These are phyloP conservation scores for Wilcoxina mikolae DNA, from an alignment of 495 filamentous ascomycete genomes.

Conservation along the genomic window DNA sequence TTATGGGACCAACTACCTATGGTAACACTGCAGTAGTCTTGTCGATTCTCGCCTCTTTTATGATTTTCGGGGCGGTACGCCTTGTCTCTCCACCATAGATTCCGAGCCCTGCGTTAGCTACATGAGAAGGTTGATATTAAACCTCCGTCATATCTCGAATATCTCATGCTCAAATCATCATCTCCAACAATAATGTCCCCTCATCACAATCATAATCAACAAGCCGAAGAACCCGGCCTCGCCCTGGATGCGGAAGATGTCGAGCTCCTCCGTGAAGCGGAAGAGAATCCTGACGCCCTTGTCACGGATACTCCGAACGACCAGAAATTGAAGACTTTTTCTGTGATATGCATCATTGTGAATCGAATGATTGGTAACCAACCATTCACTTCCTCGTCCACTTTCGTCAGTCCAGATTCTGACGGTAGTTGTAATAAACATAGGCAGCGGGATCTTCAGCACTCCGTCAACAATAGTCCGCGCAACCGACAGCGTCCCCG, in stretches of 20 bases:
- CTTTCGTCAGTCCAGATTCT: conserved; percentile 11
- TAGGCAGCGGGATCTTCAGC: conserved; percentile 34
- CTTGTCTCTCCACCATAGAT: too few relatives aligned
- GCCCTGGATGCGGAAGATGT: conserved; percentile 8
- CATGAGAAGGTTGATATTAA: too few relatives aligned
- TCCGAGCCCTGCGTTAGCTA: too few relatives aligned
- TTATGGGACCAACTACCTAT: too few relatives aligned
- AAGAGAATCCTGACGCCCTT: conserved; percentile 12
- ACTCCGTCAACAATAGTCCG: conserved; percentile 38
- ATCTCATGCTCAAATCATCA: too few relatives aligned
- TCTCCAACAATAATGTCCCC: too few relatives aligned
- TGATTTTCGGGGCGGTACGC: too few relatives aligned
- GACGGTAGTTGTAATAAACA: conserved; percentile 7
- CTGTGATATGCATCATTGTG: conserved; percentile 34
- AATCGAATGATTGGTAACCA: conserved; percentile 24
- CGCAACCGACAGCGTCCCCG: conserved; percentile 37
- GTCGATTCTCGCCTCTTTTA: too few relatives aligned
- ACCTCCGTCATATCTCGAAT: too few relatives aligned
- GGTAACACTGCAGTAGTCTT: too few relatives aligned
- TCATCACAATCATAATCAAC: too few relatives aligned
- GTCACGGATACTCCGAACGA: conserved; percentile 8
- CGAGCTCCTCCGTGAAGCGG: conserved; percentile 8
- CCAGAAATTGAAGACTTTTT: conserved; percentile 30
- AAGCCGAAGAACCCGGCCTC: not conserved
- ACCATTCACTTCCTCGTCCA: not conserved